Conservation (phyloP, 2,329 filamentous ascomycete genomes). For the Xylaria sp. region DNA sequence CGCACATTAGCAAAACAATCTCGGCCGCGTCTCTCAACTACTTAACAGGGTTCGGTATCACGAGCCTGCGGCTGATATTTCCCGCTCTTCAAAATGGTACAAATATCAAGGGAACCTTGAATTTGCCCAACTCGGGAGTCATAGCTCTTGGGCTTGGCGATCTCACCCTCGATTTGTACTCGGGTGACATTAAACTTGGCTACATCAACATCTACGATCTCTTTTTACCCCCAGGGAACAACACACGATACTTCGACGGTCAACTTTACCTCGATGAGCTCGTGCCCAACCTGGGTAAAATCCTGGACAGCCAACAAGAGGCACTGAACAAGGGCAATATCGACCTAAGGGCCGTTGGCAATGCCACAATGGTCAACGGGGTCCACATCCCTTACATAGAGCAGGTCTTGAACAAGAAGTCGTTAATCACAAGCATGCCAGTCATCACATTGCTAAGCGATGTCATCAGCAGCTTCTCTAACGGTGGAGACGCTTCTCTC, state of each 20-base stretch:
- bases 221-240: conserved; percentile 56
- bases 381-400: conserved; percentile 59
- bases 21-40: conserved; percentile 53
- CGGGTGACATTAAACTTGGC: conserved; percentile 55
- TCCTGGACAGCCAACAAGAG: conserved; percentile 53
- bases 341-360: conserved; percentile 55
- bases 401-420: conserved; percentile 55
- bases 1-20: conserved; percentile 57
- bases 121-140: conserved; percentile 58
- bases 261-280: conserved; percentile 55
- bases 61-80: conserved; percentile 52
- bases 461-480: conserved; percentile 52
- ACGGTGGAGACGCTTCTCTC: conserved; percentile 46
- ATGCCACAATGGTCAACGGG: conserved; percentile 56
- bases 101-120: conserved; percentile 57
- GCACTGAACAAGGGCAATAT: conserved; percentile 55
- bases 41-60: conserved; percentile 54
- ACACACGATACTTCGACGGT: conserved; percentile 55
- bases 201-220: conserved; percentile 54
- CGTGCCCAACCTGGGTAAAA: conserved; percentile 54
- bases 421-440: conserved; percentile 51
- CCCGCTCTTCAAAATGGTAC: conserved; percentile 52
- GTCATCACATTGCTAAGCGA: conserved; percentile 55
- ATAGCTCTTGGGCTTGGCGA: conserved; percentile 59
- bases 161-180: conserved; percentile 57